phyloP scores from a whole-genome alignment of 2,329 filamentous ascomycete species.

The Parafenestella ontariensis region DNA sequence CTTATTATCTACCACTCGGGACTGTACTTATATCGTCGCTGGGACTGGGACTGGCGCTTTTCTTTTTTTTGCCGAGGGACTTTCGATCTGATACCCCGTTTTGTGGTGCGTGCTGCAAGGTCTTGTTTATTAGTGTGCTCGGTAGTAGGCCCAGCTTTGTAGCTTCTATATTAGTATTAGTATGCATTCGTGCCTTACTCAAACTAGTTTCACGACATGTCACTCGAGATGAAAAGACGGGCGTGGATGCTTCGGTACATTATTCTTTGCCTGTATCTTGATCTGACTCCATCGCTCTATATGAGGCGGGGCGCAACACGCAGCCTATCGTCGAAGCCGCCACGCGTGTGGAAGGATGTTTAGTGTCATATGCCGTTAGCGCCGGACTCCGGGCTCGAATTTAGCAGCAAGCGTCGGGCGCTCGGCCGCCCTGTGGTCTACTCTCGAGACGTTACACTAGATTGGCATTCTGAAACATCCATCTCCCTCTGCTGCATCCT shows the following conservation, averaged over 20 bases:
- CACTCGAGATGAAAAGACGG: not conserved
- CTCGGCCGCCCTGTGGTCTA: slow-evolving; percentile 3
- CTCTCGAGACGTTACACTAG: slow-evolving; percentile 8
- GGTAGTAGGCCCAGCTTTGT: slow-evolving; percentile 1
- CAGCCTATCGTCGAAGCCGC: not conserved
- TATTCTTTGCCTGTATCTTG: not conserved
- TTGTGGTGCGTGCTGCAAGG: slow-evolving; percentile 9
- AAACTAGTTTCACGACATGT: not conserved
- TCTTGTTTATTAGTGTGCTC: not conserved
- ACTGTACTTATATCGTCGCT: slow-evolving; percentile 3
- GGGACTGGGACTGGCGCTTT: not conserved
- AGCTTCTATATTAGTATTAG: slow-evolving; percentile 20
- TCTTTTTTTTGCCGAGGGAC: slow-evolving; percentile 20
- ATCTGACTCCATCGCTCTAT: slow-evolving; percentile 4
- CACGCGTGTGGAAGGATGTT: slow-evolving; percentile 1
- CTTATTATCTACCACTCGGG: slow-evolving; percentile 5
- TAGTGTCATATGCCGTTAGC: slow-evolving; percentile 9
- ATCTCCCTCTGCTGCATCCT: not conserved
- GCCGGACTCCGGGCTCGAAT: not conserved
- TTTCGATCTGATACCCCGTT: slow-evolving; percentile 43
- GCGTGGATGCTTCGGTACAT: too few relatives aligned
- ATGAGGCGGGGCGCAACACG: not conserved
- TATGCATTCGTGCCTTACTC: slow-evolving; percentile 3
- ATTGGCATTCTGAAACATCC: slow-evolving; percentile 13
- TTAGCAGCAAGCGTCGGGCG: slow-evolving; percentile 6